phyloP scores from a whole-genome alignment of 106 monocot genomes.

The Dioscorea zingiberensis region DNA sequence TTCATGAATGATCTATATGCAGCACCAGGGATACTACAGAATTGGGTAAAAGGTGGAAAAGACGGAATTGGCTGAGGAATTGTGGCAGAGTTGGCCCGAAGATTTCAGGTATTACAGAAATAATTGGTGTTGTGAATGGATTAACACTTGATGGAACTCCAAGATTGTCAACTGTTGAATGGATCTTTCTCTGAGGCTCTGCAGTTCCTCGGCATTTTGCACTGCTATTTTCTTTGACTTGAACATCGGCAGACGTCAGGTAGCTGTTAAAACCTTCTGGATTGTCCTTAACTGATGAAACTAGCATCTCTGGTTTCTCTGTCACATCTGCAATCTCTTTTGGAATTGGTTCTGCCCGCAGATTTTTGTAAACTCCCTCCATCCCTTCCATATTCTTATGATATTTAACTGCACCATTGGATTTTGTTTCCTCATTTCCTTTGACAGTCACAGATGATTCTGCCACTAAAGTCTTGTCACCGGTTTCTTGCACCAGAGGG shows the following conservation, averaged over 20 bases:
- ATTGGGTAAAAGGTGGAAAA: slow-evolving; percentile 40
- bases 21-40: slow-evolving; percentile 29
- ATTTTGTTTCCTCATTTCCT: slow-evolving; percentile 13
- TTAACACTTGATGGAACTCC: slow-evolving; percentile 11
- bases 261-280: slow-evolving; percentile 3
- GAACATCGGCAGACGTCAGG: slow-evolving; percentile 4
- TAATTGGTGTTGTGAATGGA: slow-evolving; percentile 9
- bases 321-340: not conserved
- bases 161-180: slow-evolving; percentile 12
- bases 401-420: not conserved
- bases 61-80: slow-evolving; percentile 18
- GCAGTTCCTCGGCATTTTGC: not conserved
- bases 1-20: slow-evolving; percentile 38
- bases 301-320: slow-evolving; percentile 9
- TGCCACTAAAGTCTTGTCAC: slow-evolving; percentile 13
- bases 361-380: slow-evolving; percentile 10
- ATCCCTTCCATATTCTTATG: slow-evolving; percentile 11
- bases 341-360: slow-evolving; percentile 8
- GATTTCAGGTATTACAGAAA: slow-evolving; percentile 18
- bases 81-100: slow-evolving; percentile 13
- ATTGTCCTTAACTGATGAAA: not conserved
- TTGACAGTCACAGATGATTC: slow-evolving; percentile 10
- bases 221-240: not conserved
- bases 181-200: slow-evolving; percentile 3
- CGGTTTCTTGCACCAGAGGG: slow-evolving; percentile 13